Percentiles rank a stretch among this genome's conserved stretches.
phyloP scores from a whole-genome alignment of 2,329 filamentous ascomycete species.

The Aureobasidium lini region DNA sequence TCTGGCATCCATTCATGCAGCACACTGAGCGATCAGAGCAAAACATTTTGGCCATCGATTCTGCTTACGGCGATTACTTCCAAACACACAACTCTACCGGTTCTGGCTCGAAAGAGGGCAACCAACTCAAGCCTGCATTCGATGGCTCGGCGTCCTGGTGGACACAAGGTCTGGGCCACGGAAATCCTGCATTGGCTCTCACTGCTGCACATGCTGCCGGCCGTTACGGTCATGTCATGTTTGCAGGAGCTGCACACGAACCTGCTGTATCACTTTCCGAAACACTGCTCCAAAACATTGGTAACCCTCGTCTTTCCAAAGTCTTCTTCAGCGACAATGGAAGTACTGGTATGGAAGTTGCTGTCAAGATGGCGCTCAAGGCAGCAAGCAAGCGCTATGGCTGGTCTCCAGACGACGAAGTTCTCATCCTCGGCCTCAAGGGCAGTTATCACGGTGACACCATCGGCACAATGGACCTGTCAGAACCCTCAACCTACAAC shows the following conservation, averaged over 20 bases:
- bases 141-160: constrained; percentile 87
- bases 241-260: constrained; percentile 70
- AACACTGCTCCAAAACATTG: constrained; percentile 50
- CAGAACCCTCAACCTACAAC: constrained; percentile 70
- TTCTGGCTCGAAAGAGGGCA: constrained; percentile 16
- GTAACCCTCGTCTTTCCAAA: constrained; percentile 58
- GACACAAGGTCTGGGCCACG: constrained; percentile 81
- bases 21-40: constrained; percentile 56
- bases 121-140: constrained; percentile 58
- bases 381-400: constrained; percentile 60
- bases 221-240: constrained; percentile 83
- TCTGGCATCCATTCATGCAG: constrained; percentile 87
- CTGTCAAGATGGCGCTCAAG: constrained; percentile 74
- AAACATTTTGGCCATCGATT: constrained; percentile 69
- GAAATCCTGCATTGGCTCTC: constrained; percentile 62
- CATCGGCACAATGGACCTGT: constrained; percentile 79
- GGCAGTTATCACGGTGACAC: constrained; percentile 84
- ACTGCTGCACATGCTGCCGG: constrained; percentile 75
- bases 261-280: constrained; percentile 66
- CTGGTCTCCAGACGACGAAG: constrained; percentile 51
- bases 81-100: constrained; percentile 43
- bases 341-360: constrained; percentile 76
- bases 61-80: constrained; percentile 71
- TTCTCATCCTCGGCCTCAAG: constrained; percentile 66
- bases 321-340: constrained; percentile 82